Base-by-base conservation (phyloP, 2,329 filamentous ascomycete species). In the Orbilia blumenaviensis region DNA sequence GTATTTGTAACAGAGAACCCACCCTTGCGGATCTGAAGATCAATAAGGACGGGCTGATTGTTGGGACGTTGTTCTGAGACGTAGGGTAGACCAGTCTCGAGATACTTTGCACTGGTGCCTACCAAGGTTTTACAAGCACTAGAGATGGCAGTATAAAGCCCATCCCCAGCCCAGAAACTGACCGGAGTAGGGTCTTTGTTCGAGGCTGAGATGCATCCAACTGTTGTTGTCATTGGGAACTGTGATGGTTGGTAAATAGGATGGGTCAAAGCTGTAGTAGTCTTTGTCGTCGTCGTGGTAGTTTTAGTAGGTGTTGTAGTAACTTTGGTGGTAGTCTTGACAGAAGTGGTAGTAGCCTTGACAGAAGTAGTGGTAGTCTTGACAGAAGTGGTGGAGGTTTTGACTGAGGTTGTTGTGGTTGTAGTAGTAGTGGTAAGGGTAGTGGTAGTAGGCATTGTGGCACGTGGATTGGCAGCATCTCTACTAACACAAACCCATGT, bases 11-110 rank as follows among this genome's bases (percentile, higher is more conserved):
- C 29, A 14, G 14, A 36, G 27, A 38, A 36, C 29, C 52, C 52
- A 58, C 52, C 52, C 29, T 36, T 34, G 8, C 27, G 18, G 10
- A 58, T 58, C 52, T 58, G 52, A 36, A 58, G 21, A 58, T 58
- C 52, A 9, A 58, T 58, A 9, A 46, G 18, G 42, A 46, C 42
- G 42, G 42, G 42, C 42, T 46, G 21, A 7, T 18, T 18, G 18
- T 46, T 46, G 42, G 42, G 42, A 7, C 21, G 42, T 46, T 46
- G 42, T 8, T 23, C 4, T 25, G 42, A 46, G 8, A 46, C 42
- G 42, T 46, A 46, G 9, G 42, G 42, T 23, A 46, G 42, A 23
- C 42, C 42, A 8, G 42, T 46, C 42, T 46, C 42, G 4, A 46
- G 42, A 25, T 46, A 46, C 42, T 46, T 46, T 23, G 42, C 42